Conservation (phyloP, 2,329 filamentous ascomycete species). For the Alternaria conjuncta region DNA sequence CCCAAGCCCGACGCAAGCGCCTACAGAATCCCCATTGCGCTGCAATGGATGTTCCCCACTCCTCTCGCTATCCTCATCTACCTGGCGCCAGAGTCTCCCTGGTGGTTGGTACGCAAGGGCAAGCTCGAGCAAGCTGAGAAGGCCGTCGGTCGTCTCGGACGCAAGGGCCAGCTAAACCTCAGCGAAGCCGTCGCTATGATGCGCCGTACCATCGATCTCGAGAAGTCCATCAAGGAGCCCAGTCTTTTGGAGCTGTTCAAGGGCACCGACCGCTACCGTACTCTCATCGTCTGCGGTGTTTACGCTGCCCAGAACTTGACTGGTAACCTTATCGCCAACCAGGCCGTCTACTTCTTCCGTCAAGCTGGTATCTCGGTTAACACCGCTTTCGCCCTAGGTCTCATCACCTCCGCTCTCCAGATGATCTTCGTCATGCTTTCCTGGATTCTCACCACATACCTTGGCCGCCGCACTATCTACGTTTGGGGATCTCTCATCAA, state of each 20-base stretch:
- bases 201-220: constrained; percentile 63
- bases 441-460: constrained; percentile 69
- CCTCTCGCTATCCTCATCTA: constrained; percentile 53
- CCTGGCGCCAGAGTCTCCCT: constrained; percentile 61
- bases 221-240: constrained; percentile 57
- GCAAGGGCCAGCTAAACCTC: constrained; percentile 48
- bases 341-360: constrained; percentile 67
- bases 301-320: constrained; percentile 68
- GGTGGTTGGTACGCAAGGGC: constrained; percentile 57
- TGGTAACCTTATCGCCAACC: constrained; percentile 68
- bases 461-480: constrained; percentile 70
- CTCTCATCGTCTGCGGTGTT: constrained; percentile 62
- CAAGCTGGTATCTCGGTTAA: constrained; percentile 65
- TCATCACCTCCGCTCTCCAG: constrained; percentile 70
- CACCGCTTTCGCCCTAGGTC: constrained; percentile 65
- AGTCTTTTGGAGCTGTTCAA: constrained; percentile 61
- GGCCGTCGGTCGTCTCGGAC: constrained; percentile 60
- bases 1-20: constrained; percentile 6
- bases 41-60: constrained; percentile 55
- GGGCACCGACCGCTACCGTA: constrained; percentile 62
- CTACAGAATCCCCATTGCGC: constrained; percentile 40
- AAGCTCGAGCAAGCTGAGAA: constrained; percentile 52
- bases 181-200: constrained; percentile 64
- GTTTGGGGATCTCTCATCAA: constrained; percentile 66
- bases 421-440: constrained; percentile 69